Conservation (phyloP, 2,329 filamentous ascomycete species). For the Fusarium oligoseptatum region DNA sequence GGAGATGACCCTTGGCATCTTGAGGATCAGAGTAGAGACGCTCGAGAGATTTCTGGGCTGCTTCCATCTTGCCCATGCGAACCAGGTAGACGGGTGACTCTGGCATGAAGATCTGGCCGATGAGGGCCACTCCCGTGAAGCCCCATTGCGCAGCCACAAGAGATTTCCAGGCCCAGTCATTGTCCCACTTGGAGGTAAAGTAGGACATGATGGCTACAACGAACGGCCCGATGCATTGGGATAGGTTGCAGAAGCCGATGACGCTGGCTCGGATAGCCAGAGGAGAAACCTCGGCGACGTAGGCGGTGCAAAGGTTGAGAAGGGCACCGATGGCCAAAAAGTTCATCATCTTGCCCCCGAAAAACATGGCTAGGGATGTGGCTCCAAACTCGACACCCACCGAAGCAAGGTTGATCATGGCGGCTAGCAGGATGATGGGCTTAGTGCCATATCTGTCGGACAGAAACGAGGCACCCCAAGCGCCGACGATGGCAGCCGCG, state of each 20-base stretch:
- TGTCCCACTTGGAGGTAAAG: constrained; percentile 52
- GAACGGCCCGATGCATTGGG: constrained; percentile 57
- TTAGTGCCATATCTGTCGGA: constrained; percentile 39
- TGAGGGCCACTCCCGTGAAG: constrained; percentile 51
- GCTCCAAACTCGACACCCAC: constrained; percentile 49
- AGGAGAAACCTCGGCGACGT: constrained; percentile 55
- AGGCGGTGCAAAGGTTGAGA: constrained; percentile 54
- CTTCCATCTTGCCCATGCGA: constrained; percentile 53
- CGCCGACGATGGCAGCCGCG: constrained; percentile 37
- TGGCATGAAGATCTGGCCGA: constrained; percentile 57
- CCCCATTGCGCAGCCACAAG: constrained; percentile 58
- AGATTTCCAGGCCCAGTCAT: constrained; percentile 58
- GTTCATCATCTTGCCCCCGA: constrained; percentile 49
- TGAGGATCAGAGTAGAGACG: constrained; percentile 59
- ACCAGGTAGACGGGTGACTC: constrained; percentile 65
- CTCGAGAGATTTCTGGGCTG: constrained; percentile 61
- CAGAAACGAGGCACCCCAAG: constrained; percentile 39
- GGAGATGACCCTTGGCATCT: constrained; percentile 55
- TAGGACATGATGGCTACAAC: constrained; percentile 55
- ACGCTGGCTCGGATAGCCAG: constrained; percentile 53
- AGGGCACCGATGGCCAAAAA: constrained; percentile 53
- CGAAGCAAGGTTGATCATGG: constrained; percentile 44
- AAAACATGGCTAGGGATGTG: constrained; percentile 49
- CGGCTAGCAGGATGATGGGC: constrained; percentile 36
- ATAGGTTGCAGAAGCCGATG: constrained; percentile 55